Percentiles rank a stretch among this genome's conserved stretches.
Evolutionary conservation across 306 rosid genomes (phyloP).

Genomic region (Medicago ruthenica): DNA sequence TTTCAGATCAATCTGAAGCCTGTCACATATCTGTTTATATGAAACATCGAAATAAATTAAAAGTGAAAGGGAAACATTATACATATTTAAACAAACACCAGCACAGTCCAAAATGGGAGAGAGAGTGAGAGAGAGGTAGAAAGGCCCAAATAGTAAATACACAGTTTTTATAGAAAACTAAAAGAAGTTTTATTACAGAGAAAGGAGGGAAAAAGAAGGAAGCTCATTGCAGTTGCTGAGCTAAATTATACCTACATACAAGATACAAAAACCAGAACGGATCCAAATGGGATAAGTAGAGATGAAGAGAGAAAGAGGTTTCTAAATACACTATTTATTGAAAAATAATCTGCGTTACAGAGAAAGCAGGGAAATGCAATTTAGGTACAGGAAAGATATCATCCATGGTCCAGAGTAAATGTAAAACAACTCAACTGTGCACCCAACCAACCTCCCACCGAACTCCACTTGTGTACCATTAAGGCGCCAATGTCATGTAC

Average conservation of each 20-base stretch:
- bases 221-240: constrained; percentile 22
- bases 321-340: neutral
- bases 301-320: neutral
- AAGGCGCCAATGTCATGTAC: too few relatives aligned
- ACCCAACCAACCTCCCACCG: neutral
- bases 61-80: constrained; percentile 35
- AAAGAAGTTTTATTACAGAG: neutral
- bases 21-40: constrained; percentile 63
- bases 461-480: too few relatives aligned
- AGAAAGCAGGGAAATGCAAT: neutral
- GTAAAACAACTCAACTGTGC: constrained; percentile 8
- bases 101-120: neutral
- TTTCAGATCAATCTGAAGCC: constrained; percentile 84
- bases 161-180: neutral
- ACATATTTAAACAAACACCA: constrained; percentile 12
- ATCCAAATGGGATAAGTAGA: constrained; percentile 1
- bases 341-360: neutral
- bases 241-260: constrained; percentile 5
- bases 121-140: neutral
- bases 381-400: constrained; percentile 8
- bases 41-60: constrained; percentile 40
- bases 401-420: constrained; percentile 20
- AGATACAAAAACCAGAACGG: neutral
- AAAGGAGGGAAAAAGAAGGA: neutral
- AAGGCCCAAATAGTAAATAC: neutral